These are phyloP conservation scores for Hyphopichia homilentoma DNA, from an alignment of 805 yeast genomes.

Conservation along the genomic window DNA sequence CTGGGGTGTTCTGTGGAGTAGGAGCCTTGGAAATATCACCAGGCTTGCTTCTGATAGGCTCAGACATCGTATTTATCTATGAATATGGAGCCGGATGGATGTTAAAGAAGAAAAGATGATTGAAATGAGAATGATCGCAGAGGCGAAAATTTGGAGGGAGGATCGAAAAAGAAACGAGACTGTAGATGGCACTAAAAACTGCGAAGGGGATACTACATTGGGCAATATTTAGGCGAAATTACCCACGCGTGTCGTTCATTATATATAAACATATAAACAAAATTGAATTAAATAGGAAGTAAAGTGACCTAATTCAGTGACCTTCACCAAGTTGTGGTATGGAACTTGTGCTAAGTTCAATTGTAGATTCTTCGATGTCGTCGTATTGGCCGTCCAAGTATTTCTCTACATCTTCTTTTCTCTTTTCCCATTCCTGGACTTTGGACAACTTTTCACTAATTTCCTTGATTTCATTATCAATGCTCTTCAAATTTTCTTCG, in stretches of 20 bases:
- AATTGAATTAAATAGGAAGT: no score
- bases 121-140: no score
- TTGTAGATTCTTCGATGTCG: slow-evolving; percentile 9
- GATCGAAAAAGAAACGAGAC: no score
- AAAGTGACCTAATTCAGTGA: no score
- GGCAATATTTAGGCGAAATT: no score
- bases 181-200: no score
- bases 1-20: slow-evolving; percentile 98
- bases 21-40: slow-evolving; percentile 90
- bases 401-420: slow-evolving; percentile 56
- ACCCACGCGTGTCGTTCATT: no score
- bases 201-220: no score
- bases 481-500: slow-evolving; percentile 60
- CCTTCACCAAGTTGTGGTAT: slow-evolving; percentile 2
- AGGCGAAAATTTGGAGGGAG: no score
- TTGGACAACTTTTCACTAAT: slow-evolving; percentile 57
- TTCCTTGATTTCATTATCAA: slow-evolving; percentile 72
- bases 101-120: slow-evolving; percentile 3
- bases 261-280: no score
- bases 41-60: slow-evolving; percentile 70
- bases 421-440: slow-evolving; percentile 54
- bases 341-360: slow-evolving; percentile 2
- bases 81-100: no score
- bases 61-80: slow-evolving; percentile 60
- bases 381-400: slow-evolving; percentile 44